Evolutionary conservation across 352 stramenopile species (phyloP), one percentile per base, ranked within the genome.

Genomic region (Globisporangium spinosum): DNA sequence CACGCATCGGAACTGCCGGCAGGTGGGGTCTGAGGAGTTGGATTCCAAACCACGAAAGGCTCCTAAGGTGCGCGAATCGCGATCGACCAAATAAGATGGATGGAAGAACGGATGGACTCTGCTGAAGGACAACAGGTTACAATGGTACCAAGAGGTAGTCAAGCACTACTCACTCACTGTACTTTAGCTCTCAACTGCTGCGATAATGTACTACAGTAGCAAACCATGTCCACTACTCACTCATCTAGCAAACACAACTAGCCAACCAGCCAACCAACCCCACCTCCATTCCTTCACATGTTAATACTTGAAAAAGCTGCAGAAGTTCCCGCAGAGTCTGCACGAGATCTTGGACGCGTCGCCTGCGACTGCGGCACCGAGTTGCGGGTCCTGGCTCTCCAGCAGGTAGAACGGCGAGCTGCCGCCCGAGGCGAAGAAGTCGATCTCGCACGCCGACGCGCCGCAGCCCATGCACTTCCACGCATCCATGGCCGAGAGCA

Each of bases 391-490:
- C 2, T 76, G 65, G 10, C 64, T 61, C 38, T 82, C 78, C 47
- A 90, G 74, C 65, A 92, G 75, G 75, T 90, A 94, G 71, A 91
- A 94, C 45, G 85, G 80, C 25, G 69, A 69, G 47, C 29, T 58
- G 23, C 74, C 77, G 38, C 38, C 38, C 38, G 38, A 17, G 20
- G 62, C 60, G 0, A 72, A 77, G 62, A 79, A 76, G 53, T 87
- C 74, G 32, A 89, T 77, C 69, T 89, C 80, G 45, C 78, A 79
- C 29, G 87, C 87, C 22, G 76, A 81, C 5, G 78, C 82, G 10
- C 82, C 83, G 45, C 87, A 95, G 47, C 85, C 83, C 80, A 92
- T 85, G 69, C 87, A 95, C 59, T 93, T 93, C 85, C 85, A 95
- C 47, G 82, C 75, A 58, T 90, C 82, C 75, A 90, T 87, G 1